Base-by-base conservation (phyloP, 2,329 filamentous ascomycete species). In the Neonectria punicea region DNA sequence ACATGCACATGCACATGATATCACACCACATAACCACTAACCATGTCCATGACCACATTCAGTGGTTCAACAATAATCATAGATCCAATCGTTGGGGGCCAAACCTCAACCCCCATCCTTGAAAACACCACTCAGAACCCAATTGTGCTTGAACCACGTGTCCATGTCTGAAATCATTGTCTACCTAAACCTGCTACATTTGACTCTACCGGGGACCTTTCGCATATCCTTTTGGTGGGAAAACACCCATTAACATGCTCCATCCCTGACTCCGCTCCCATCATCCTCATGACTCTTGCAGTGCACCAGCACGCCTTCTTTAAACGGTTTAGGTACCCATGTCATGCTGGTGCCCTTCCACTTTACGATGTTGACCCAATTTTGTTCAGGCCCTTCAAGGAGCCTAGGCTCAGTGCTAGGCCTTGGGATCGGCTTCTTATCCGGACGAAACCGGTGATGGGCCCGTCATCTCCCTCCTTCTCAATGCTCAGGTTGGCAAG, bases 341-440 rank as follows among this genome's bases (percentile, higher is more conserved):
- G 59, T 18, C 51, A 32, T 53, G 39, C 51, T 11, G 43, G 34
- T 61, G 28, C 63, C 65, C 58, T 63, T 57, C 28, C 46, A 57
- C 53, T 62, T 62, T 74, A 78, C 34, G 76, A 70, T 41, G 75
- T 74, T 28, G 79, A 80, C 63, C 86, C 88, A 73, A 91, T 90
- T 82, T 95, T 96, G 84, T 94, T 97, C 67, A 99, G 84, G 2
- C 96, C 96, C 84, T 98, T 99, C 75, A 99, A 85, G 54, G 93
- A 97, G 34, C 96, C 96, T 69, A 99, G 84, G 82, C 95, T 98
- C 73, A 99, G 84, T 11, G 96, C 96, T 76, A 99, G 85, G 53
- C 96, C 96, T 83, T 99, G 96, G 41, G 94, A 97, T 78, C 96
- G 92, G 85, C 94, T 98, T 82, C 96, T 90, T 88, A 99, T 99